Evolutionary conservation across 75 land plant species (phyloP), one percentile per base, ranked within the genome.

Genomic region (Cupressus sempervirens): DNA sequence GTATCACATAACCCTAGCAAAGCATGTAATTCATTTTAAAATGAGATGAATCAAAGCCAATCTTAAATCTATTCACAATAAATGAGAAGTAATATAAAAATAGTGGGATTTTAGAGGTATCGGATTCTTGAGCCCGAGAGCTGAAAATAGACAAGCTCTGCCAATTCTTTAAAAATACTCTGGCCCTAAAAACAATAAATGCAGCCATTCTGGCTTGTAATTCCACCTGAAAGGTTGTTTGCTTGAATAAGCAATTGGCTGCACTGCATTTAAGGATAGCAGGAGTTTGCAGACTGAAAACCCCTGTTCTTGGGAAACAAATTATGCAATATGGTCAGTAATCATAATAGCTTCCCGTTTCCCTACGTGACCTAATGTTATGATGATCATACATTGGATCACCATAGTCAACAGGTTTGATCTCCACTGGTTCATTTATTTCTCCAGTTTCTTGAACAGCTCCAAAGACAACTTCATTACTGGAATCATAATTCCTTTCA

Each of bases 401-500:
- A 9, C 82, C 86, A 80, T 86, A 91, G 72, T 93, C 88, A 23
- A 91, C 91, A 72, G 94, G 86, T 84, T 93, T 91, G 18, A 91
- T 88, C 80, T 90, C 93, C 86, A 92, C 83, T 2, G 88, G 81
- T 54, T 87, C 58, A 14, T 70, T 84, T 38, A 56, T 53, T 1
- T 53, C 80, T 29, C 76, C 88, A 26, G 67, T 76, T 76, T 94
- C 94, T 76, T 94, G 93, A 52, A 92, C 91, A 34, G 93, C 95
- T 38, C 95, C 95, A 82, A 92, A 92, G 7, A 94, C 95, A 80
- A 91, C 88, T 90, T 94, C 95, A 45, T 87, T 88, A 26, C 86
- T 93, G 12, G 90, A 82, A 72, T 89, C 93, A 80, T 75, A 74
- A 88, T 87, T 91, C 86, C 87, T 86, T 81, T 92, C 91, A 76